Conservation (phyloP, 2,329 filamentous ascomycete genomes). For the Colletotrichum chlorophyti region DNA sequence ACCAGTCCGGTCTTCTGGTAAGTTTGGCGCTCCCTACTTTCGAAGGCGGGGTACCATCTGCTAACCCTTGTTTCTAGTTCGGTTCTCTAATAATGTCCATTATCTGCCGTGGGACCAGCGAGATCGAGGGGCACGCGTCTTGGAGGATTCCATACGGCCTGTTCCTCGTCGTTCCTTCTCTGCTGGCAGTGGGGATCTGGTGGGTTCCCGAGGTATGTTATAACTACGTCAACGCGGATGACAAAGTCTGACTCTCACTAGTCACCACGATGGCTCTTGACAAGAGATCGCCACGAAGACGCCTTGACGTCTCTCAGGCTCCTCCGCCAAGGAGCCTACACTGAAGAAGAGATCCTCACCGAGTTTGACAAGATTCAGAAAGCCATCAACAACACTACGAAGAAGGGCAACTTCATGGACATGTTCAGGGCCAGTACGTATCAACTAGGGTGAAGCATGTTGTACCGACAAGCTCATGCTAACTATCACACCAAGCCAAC, state of each 20-base stretch:
- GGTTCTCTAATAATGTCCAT: slow-evolving; percentile 33
- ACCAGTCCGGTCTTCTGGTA: slow-evolving; percentile 39
- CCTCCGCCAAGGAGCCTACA: slow-evolving; percentile 34
- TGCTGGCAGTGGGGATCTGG: slow-evolving; percentile 35
- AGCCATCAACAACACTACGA: slow-evolving; percentile 40
- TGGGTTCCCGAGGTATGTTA: slow-evolving; percentile 36
- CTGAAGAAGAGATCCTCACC: slow-evolving; percentile 33
- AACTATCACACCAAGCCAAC: no score
- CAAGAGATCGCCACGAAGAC: slow-evolving; percentile 36
- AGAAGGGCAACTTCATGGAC: slow-evolving; percentile 43
- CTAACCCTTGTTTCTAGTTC: neutral
- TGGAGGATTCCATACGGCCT: slow-evolving; percentile 43
- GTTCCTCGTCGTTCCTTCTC: slow-evolving; percentile 40
- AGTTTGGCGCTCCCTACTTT: slow-evolving; percentile 1
- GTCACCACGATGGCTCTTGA: slow-evolving; percentile 39
- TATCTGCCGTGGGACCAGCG: slow-evolving; percentile 38
- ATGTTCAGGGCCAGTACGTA: slow-evolving; percentile 32
- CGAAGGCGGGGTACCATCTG: neutral
- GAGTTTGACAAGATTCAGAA: slow-evolving; percentile 31
- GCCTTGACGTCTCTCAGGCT: slow-evolving; percentile 33
- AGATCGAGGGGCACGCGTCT: slow-evolving; percentile 36
- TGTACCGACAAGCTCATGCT: no score
- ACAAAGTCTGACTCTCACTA: slow-evolving; percentile 26
- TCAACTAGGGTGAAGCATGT: no score
- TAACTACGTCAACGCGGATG: no score